Conservation (phyloP, 441 rosid genomes). For the Bruguiera hainesii region DNA sequence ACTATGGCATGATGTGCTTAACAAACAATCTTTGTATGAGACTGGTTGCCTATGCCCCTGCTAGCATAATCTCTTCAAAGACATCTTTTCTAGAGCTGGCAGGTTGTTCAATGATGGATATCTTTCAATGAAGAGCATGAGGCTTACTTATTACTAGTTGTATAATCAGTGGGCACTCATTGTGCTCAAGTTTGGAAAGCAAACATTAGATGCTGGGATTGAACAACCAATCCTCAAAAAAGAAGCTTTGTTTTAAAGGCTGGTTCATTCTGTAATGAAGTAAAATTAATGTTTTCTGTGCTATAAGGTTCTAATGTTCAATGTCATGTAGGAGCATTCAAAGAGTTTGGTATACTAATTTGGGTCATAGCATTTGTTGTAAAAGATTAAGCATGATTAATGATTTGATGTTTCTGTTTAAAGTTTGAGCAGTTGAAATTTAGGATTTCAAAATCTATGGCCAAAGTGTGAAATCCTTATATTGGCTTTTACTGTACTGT, state of each 20-base stretch:
- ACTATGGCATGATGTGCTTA: neutral
- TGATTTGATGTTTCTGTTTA: too few species aligned
- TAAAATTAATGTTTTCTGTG: neutral
- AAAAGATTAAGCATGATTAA: too few species aligned
- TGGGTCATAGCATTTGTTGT: too few species aligned
- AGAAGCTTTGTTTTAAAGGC: neutral
- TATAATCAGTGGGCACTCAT: neutral
- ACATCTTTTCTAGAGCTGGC: conserved; percentile 6
- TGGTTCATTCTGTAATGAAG: neutral
- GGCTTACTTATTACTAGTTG: neutral
- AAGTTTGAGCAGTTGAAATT: too few species aligned
- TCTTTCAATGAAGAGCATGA: neutral
- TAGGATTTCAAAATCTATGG: too few species aligned
- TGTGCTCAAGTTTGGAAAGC: neutral
- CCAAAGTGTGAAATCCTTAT: too few species aligned
- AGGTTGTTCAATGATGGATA: neutral
- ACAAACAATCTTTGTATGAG: neutral
- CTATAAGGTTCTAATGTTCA: neutral
- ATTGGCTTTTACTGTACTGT: too few species aligned
- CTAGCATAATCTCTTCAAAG: neutral
- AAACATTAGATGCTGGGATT: neutral
- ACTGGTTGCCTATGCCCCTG: neutral
- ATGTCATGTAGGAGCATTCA: neutral
- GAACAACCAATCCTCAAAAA: conserved; percentile 7
- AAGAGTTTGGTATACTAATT: neutral